Evolutionary conservation across 305 asterid species (phyloP).

Genomic region (Solanum hybrid): DNA sequence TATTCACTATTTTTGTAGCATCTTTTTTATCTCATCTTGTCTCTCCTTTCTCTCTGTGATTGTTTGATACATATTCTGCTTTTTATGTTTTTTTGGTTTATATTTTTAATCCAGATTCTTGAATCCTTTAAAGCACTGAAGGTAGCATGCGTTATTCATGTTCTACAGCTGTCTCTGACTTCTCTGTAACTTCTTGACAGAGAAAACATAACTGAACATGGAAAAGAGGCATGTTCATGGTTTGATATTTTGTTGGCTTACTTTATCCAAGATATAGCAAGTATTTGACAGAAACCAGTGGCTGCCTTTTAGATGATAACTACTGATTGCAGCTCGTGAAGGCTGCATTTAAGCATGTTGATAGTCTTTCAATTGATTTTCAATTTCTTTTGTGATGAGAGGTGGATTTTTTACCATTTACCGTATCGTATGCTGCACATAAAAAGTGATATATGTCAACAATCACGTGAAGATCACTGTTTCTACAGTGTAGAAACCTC

Average conservation of each 20-base stretch:
- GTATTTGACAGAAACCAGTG: constrained; percentile 14
- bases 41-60: not conserved
- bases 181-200: constrained; percentile 23
- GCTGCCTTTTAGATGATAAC: constrained; percentile 57
- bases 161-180: not conserved
- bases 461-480: constrained; percentile 52
- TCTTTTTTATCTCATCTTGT: not conserved
- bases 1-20: not conserved
- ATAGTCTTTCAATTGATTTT: constrained; percentile 50
- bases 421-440: constrained; percentile 44
- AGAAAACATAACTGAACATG: constrained; percentile 17
- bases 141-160: not conserved
- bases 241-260: constrained; percentile 11
- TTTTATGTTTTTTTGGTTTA: not conserved
- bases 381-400: constrained; percentile 53
- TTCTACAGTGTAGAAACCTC: constrained; percentile 52
- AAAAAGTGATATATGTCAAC: constrained; percentile 33
- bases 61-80: not conserved
- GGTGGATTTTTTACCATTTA: constrained; percentile 47
- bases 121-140: not conserved
- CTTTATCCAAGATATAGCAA: constrained; percentile 15
- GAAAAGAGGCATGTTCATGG: constrained; percentile 1
- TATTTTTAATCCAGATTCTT: not conserved
- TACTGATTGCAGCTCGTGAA: constrained; percentile 76
- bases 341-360: constrained; percentile 98